A percentile compares a stretch with the other conserved stretches of the same genome.
Evolutionary conservation across 495 filamentous ascomycete genomes (phyloP).

Genomic region (Clavariopsis aquatica): DNA sequence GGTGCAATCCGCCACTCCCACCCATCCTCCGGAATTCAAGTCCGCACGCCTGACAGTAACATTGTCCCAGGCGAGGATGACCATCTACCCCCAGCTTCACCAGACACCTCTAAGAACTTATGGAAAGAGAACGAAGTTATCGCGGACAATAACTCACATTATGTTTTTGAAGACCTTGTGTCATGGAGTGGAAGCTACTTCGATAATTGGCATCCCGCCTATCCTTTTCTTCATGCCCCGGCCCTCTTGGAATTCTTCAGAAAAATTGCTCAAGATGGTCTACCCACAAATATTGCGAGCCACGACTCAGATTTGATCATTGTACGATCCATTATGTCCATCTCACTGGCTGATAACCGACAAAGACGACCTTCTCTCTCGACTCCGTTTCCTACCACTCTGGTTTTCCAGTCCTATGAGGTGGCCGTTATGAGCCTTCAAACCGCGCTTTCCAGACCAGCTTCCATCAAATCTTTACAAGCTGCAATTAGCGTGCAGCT

Average conservation of each 20-base stretch:
- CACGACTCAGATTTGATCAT: conserved; percentile 37
- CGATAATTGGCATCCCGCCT: conserved; percentile 53
- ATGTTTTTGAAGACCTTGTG: conserved; percentile 38
- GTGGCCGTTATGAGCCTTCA: conserved; percentile 45
- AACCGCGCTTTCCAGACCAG: conserved; percentile 45
- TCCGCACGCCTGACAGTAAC: conserved; percentile 40
- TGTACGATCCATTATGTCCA: conserved; percentile 52
- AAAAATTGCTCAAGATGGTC: conserved; percentile 28
- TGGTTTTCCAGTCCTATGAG: conserved; percentile 48
- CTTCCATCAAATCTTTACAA: conserved; percentile 49
- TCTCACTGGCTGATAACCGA: conserved; percentile 40
- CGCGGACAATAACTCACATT: not conserved
- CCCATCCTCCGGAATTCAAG: not conserved
- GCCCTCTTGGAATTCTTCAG: conserved; percentile 48
- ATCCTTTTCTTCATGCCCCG: conserved; percentile 52
- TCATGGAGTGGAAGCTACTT: conserved; percentile 52
- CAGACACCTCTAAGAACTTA: conserved; percentile 12
- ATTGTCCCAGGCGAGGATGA: conserved; percentile 54
- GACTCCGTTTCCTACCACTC: conserved; percentile 39
- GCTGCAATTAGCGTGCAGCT: conserved; percentile 51
- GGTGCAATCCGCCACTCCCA: conserved; percentile 42
- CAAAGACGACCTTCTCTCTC: not conserved
- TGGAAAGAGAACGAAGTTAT: conserved; percentile 21
- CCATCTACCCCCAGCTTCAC: conserved; percentile 38
- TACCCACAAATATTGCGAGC: conserved; percentile 19